Evolutionary conservation across 2,329 filamentous ascomycete species (phyloP).

Genomic region (Erysiphe pulchra): DNA sequence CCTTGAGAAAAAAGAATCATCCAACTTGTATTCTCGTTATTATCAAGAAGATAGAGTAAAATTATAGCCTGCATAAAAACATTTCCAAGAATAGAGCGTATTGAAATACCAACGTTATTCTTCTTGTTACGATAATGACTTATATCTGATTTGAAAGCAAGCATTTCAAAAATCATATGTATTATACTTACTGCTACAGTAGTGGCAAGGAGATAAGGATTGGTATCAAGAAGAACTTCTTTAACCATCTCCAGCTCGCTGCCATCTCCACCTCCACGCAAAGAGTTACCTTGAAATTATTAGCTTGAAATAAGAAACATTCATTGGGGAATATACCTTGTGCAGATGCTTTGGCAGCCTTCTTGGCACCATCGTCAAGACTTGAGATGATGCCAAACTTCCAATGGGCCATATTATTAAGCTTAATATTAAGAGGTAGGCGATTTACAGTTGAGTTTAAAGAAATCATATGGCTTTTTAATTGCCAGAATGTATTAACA

Average conservation of each 20-base stretch:
- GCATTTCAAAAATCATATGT: slow-evolving; percentile 84
- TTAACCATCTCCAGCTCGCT: slow-evolving; percentile 95
- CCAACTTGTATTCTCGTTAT: slow-evolving; percentile 90
- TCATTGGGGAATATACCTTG: slow-evolving; percentile 25
- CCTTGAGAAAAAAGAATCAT: slow-evolving; percentile 91
- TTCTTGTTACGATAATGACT: slow-evolving; percentile 99
- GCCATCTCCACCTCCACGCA: slow-evolving; percentile 58
- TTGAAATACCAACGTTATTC: slow-evolving; percentile 88
- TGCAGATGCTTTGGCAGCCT: slow-evolving; percentile 54
- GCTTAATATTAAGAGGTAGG: slow-evolving; percentile 57
- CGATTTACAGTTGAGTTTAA: slow-evolving; percentile 73
- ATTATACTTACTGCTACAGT: slow-evolving; percentile 66
- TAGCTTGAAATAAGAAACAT: slow-evolving; percentile 1
- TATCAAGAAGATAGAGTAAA: slow-evolving; percentile 90
- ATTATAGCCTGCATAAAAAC: slow-evolving; percentile 94
- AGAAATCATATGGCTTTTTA: slow-evolving; percentile 71
- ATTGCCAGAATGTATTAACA: slow-evolving; percentile 92
- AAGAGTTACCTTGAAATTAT: slow-evolving; percentile 9
- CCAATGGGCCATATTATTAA: slow-evolving; percentile 66
- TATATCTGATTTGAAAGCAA: slow-evolving; percentile 95
- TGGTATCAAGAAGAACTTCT: slow-evolving; percentile 80
- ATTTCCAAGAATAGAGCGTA: slow-evolving; percentile 87
- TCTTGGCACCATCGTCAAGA: slow-evolving; percentile 69
- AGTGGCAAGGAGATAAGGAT: slow-evolving; percentile 66
- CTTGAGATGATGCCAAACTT: slow-evolving; percentile 69